Evolutionary conservation across 2,329 filamentous ascomycete species (phyloP).

Genomic region (Thermomyces lanuginosus): DNA sequence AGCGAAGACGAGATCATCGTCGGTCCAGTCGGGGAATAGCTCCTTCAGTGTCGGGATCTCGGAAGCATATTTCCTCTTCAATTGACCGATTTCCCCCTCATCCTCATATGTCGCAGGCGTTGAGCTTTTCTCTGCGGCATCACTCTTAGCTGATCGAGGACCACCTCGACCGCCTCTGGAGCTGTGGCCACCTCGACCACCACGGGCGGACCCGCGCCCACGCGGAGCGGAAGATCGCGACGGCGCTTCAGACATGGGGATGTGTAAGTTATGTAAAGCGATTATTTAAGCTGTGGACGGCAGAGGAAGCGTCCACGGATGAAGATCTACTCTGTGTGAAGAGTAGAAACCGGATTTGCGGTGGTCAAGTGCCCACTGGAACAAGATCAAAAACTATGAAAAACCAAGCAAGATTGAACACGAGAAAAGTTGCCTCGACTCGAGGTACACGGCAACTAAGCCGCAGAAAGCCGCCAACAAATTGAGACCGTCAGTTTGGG

Average conservation of each 20-base stretch:
- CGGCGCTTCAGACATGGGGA: conserved; percentile 83
- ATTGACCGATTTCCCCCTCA: conserved; percentile 75
- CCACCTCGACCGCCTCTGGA: conserved; percentile 54
- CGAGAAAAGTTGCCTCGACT: too few relatives aligned
- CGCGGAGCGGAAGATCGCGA: conserved; percentile 65
- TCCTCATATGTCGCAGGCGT: conserved; percentile 51
- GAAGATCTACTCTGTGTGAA: too few relatives aligned
- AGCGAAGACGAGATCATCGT: conserved; percentile 84
- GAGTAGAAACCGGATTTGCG: too few relatives aligned
- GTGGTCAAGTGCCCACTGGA: too few relatives aligned
- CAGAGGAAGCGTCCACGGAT: too few relatives aligned
- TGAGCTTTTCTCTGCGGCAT: conserved; percentile 48
- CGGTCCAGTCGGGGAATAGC: conserved; percentile 89
- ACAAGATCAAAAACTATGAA: too few relatives aligned
- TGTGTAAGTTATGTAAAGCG: conserved; percentile 13
- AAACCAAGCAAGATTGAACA: too few relatives aligned
- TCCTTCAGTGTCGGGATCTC: conserved; percentile 74
- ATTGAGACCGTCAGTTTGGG: too few relatives aligned
- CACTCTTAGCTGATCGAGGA: conserved; percentile 54
- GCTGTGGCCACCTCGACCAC: conserved; percentile 62
- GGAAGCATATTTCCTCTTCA: conserved; percentile 74
- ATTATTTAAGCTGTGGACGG: too few relatives aligned
- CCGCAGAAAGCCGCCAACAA: too few relatives aligned
- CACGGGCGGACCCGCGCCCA: conserved; percentile 79
- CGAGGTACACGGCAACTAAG: too few relatives aligned